A percentile compares a stretch with the other conserved stretches of the same genome.
Conservation (phyloP, 345 rosid genomes). For the Eucalyptus coolabah region DNA sequence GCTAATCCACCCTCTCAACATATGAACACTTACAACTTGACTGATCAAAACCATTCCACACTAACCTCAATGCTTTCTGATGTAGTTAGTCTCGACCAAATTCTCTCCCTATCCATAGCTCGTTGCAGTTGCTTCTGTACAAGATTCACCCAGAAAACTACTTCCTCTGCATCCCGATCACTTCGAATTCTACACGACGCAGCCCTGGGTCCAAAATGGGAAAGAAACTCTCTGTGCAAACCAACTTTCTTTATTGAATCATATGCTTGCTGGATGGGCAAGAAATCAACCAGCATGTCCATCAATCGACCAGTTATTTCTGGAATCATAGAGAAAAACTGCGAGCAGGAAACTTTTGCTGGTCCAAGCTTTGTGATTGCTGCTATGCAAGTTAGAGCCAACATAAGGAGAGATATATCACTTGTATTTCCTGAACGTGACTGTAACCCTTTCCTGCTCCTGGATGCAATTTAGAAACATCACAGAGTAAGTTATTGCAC, state of each 20-base stretch:
- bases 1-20: background rate
- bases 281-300: conserved; percentile 73
- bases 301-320: conserved; percentile 76
- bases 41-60: background rate
- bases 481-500: background rate
- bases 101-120: conserved; percentile 91
- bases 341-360: conserved; percentile 63
- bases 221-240: conserved; percentile 76
- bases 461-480: conserved; percentile 9
- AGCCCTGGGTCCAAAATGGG: conserved; percentile 90
- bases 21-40: background rate
- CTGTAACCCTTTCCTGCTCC: conserved; percentile 36
- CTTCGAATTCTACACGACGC: conserved; percentile 60
- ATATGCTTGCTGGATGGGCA: conserved; percentile 69
- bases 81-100: conserved; percentile 92
- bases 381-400: conserved; percentile 68
- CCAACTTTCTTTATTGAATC: conserved; percentile 61
- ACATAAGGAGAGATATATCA: conserved; percentile 71
- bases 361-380: conserved; percentile 86
- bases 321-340: conserved; percentile 58
- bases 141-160: conserved; percentile 91
- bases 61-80: conserved; percentile 96
- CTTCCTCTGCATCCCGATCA: conserved; percentile 65
- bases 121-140: conserved; percentile 72
- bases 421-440: conserved; percentile 34